A percentile compares a stretch with the other conserved stretches of the same genome.
phyloP scores from a whole-genome alignment of 345 rosid species.

The Microthlaspi erraticum region DNA sequence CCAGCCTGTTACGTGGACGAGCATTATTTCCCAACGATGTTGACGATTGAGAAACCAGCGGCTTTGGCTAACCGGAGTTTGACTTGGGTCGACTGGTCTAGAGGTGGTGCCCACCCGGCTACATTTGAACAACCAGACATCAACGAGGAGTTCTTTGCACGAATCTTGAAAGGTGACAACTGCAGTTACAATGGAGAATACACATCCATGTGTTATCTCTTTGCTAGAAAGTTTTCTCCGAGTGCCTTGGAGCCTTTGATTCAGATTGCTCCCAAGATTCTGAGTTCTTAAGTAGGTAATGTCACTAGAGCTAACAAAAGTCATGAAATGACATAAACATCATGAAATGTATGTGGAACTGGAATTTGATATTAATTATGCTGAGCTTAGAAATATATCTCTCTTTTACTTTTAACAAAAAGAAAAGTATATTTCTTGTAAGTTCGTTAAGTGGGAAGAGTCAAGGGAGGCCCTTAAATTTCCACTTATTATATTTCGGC shows the following conservation, averaged over 20 bases:
- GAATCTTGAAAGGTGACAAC: slow-evolving; percentile 41
- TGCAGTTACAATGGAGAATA: slow-evolving; percentile 65
- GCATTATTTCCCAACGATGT: slow-evolving; percentile 93
- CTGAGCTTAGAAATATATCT: neutral
- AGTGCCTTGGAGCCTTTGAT: slow-evolving; percentile 69
- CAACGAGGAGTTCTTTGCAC: slow-evolving; percentile 65
- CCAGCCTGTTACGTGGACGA: slow-evolving; percentile 90
- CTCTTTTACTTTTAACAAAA: neutral
- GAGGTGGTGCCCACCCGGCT: slow-evolving; percentile 94
- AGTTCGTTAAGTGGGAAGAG: too few species aligned
- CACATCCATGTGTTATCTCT: slow-evolving; percentile 60
- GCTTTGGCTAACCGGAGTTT: slow-evolving; percentile 78
- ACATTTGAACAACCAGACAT: slow-evolving; percentile 76
- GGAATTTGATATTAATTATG: neutral
- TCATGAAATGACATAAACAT: neutral
- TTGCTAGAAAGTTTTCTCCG: slow-evolving; percentile 84
- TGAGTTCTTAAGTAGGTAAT: slow-evolving; percentile 44
- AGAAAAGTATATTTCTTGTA: too few species aligned
- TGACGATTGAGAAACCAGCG: slow-evolving; percentile 60
- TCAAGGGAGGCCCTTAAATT: too few species aligned
- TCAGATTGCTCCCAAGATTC: slow-evolving; percentile 51
- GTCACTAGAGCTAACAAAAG: neutral
- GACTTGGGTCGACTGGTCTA: slow-evolving; percentile 98
- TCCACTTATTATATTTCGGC: too few species aligned
- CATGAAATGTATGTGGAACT: neutral